Evolutionary conservation across 1,284 basidiomycete species (phyloP).

Genomic region (Tilletia walkeri): DNA sequence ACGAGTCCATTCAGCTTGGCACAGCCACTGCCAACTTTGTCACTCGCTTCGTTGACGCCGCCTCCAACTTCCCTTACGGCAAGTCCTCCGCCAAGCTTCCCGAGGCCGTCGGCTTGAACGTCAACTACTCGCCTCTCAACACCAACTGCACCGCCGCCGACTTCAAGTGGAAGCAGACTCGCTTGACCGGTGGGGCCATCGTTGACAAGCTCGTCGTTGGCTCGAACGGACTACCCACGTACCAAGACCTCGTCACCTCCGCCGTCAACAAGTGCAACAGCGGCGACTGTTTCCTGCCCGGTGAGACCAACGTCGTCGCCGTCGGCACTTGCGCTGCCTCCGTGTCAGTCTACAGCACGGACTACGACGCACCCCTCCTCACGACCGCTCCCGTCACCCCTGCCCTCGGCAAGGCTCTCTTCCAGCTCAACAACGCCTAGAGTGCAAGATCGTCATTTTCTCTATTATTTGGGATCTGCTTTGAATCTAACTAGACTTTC

Average conservation of each 20-base stretch:
- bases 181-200: slow-evolving; percentile 42
- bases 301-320: slow-evolving; percentile 40
- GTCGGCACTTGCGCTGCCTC: slow-evolving; percentile 36
- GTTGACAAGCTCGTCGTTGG: slow-evolving; percentile 39
- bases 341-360: slow-evolving; percentile 38
- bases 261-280: slow-evolving; percentile 40
- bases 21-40: slow-evolving; percentile 45
- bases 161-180: slow-evolving; percentile 26
- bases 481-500: neutral
- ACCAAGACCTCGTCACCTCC: slow-evolving; percentile 29
- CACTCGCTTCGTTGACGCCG: slow-evolving; percentile 29
- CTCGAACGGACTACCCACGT: slow-evolving; percentile 40
- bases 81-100: slow-evolving; percentile 29
- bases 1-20: slow-evolving; percentile 38
- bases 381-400: neutral
- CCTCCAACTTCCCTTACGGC: slow-evolving; percentile 6
- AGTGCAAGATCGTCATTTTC: neutral
- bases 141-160: slow-evolving; percentile 29
- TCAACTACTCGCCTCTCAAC: slow-evolving; percentile 41
- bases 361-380: slow-evolving; percentile 42
- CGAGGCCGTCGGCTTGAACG: slow-evolving; percentile 37
- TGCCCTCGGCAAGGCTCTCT: slow-evolving; percentile 11
- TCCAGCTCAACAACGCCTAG: slow-evolving; percentile 8
- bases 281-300: slow-evolving; percentile 43
- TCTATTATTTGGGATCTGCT: neutral